These are phyloP conservation scores for Suhomyces canberraensis DNA, from an alignment of 805 yeast species.

Conservation along the genomic window DNA sequence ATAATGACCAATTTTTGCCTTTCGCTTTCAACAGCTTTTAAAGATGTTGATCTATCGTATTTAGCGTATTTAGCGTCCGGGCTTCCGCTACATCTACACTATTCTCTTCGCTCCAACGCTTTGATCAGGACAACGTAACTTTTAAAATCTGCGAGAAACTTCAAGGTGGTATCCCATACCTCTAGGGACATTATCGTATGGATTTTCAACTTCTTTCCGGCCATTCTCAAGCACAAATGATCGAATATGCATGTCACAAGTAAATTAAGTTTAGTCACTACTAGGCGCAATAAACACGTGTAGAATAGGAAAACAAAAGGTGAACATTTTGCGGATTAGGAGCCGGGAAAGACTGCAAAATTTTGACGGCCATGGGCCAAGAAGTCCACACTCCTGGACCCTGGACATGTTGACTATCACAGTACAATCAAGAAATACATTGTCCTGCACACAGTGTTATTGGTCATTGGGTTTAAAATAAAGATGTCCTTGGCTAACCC, in stretches of 20 bases:
- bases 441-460: not conserved
- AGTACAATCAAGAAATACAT: not conserved
- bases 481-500: too few species aligned
- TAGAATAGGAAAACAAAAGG: too few species aligned
- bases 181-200: too few species aligned
- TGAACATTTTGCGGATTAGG: too few species aligned
- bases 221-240: not conserved
- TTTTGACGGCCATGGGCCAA: not conserved
- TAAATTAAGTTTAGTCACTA: not conserved
- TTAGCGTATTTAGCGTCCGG: not conserved
- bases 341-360: not conserved
- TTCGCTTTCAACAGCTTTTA: not conserved
- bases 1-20: not conserved
- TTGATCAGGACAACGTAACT: not conserved
- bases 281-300: not conserved
- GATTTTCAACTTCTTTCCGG: not conserved
- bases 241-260: not conserved
- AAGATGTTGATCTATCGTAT: too few species aligned
- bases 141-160: not conserved
- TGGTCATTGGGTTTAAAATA: too few species aligned
- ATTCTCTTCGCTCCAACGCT: not conserved
- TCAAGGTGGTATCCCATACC: too few species aligned
- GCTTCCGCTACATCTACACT: not conserved
- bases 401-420: too few species aligned
- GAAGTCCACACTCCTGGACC: not conserved